Conservation (phyloP, 1,139 yeast genomes). For the Candida pseudoviswanathii region DNA sequence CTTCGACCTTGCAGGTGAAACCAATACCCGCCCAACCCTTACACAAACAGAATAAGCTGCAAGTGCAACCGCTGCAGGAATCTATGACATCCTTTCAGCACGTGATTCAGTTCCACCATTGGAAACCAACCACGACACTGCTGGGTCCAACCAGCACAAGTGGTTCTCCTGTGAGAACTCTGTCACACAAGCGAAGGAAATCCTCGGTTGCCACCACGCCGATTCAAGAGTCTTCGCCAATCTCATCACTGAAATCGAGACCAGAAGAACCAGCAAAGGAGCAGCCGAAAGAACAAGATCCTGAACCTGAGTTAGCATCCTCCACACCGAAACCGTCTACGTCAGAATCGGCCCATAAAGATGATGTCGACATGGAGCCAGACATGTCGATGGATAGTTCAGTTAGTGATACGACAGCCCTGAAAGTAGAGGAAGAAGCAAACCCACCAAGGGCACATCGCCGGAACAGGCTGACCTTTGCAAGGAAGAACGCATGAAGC, state of each 20-base stretch:
- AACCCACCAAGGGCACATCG: conserved; percentile 18
- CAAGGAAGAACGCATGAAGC: conserved; percentile 21
- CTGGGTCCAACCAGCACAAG: conserved; percentile 21
- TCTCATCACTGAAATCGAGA: conserved; percentile 4
- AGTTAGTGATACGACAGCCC: conserved; percentile 8
- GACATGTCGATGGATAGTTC: conserved; percentile 22
- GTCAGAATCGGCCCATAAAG: neutral
- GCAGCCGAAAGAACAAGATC: neutral
- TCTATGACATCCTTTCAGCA: conserved; percentile 56
- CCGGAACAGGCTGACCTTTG: conserved; percentile 20
- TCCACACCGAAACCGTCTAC: conserved; percentile 3
- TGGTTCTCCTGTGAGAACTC: conserved; percentile 11
- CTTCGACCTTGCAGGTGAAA: conserved; percentile 46
- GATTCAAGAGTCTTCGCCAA: conserved; percentile 8
- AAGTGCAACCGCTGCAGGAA: conserved; percentile 47
- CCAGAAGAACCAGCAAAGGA: neutral
- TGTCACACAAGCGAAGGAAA: conserved; percentile 25
- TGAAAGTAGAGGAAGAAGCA: conserved; percentile 13
- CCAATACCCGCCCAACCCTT: conserved; percentile 51
- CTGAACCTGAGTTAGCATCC: neutral
- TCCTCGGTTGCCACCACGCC: conserved; percentile 17
- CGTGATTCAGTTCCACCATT: conserved; percentile 54
- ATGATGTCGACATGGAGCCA: conserved; percentile 13
- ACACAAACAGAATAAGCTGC: conserved; percentile 36
- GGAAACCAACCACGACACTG: conserved; percentile 42